Percentiles rank a stretch among this genome's conserved stretches.
Evolutionary conservation across 2,329 filamentous ascomycete species (phyloP).

Genomic region (Pyricularia pennisetigena): DNA sequence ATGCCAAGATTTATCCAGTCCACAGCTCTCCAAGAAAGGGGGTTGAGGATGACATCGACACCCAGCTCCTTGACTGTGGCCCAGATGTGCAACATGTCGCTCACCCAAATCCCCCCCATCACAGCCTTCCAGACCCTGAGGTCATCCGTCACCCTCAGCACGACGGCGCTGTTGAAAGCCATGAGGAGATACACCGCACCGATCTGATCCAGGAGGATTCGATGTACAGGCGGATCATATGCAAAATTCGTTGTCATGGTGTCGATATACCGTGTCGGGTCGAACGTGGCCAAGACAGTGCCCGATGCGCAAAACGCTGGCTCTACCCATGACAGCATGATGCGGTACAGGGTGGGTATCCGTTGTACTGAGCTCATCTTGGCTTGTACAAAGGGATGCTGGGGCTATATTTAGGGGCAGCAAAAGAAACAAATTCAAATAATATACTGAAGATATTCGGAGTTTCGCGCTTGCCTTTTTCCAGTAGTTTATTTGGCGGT

Average conservation of each 20-base stretch:
- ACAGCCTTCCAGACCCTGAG: slow-evolving; percentile 18
- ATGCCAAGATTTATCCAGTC: slow-evolving; percentile 26
- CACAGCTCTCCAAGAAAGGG: slow-evolving; percentile 21
- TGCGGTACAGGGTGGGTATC: slow-evolving; percentile 7
- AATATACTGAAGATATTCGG: not conserved
- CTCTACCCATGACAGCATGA: slow-evolving; percentile 10
- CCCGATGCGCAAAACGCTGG: slow-evolving; percentile 7
- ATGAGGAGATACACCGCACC: slow-evolving; percentile 19
- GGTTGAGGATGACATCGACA: slow-evolving; percentile 13
- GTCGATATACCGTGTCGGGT: slow-evolving; percentile 9
- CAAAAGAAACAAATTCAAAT: not conserved
- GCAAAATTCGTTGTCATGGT: slow-evolving; percentile 6
- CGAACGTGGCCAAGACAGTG: slow-evolving; percentile 12
- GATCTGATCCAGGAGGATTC: slow-evolving; percentile 18
- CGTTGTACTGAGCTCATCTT: not conserved
- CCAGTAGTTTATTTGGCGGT: not conserved
- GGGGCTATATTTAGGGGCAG: no score
- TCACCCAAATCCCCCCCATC: slow-evolving; percentile 13
- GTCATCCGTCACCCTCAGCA: slow-evolving; percentile 17
- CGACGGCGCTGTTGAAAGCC: slow-evolving; percentile 18
- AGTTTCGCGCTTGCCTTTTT: not conserved
- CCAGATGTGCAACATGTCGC: slow-evolving; percentile 20
- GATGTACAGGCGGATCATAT: slow-evolving; percentile 8
- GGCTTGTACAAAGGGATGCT: not conserved
- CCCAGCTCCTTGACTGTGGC: slow-evolving; percentile 21